Percentiles rank a stretch among this genome's conserved stretches.
These are phyloP conservation scores for Sungouiella blattae DNA, from an alignment of 805 yeast genomes.

Conservation along the genomic window DNA sequence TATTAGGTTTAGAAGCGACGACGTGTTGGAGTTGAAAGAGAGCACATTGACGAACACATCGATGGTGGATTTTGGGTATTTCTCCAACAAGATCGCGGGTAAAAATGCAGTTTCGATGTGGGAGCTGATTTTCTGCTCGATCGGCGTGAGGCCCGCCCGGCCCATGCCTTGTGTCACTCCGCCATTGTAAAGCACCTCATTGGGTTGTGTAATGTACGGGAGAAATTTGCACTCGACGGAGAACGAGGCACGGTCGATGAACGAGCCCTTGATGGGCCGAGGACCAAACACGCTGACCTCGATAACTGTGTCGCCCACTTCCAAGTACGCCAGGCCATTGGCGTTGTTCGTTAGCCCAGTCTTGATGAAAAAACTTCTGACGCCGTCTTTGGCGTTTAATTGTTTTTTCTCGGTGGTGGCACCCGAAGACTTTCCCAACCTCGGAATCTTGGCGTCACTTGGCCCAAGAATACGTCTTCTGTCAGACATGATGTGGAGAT, in stretches of 20 bases:
- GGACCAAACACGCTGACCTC: constrained; percentile 85
- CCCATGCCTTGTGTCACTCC: constrained; percentile 19
- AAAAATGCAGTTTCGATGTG: constrained; percentile 50
- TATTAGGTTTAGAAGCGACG: constrained; percentile 34
- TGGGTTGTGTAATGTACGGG: constrained; percentile 45
- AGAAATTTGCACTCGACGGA: constrained; percentile 57
- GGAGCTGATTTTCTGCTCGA: constrained; percentile 48
- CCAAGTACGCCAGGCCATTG: constrained; percentile 81
- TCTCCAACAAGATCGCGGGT: constrained; percentile 55
- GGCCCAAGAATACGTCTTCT: constrained; percentile 90
- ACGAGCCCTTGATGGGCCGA: constrained; percentile 74
- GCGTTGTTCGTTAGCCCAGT: constrained; percentile 68
- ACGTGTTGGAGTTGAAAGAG: constrained; percentile 31
- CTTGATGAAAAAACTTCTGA: constrained; percentile 47
- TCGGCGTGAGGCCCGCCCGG: constrained; percentile 30
- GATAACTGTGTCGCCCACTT: constrained; percentile 57
- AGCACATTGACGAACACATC: constrained; percentile 72
- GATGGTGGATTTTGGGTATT: constrained; percentile 88
- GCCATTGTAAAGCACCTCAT: constrained; percentile 26
- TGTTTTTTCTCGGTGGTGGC: neutral
- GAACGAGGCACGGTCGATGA: constrained; percentile 61
- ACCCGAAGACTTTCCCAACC: constrained; percentile 10
- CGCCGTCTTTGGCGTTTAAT: constrained; percentile 4
- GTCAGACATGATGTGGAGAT: constrained; percentile 47
- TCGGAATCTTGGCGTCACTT: constrained; percentile 47